Conservation (phyloP, 176 grass and related monocot species). For the Zoysia pacifica region DNA sequence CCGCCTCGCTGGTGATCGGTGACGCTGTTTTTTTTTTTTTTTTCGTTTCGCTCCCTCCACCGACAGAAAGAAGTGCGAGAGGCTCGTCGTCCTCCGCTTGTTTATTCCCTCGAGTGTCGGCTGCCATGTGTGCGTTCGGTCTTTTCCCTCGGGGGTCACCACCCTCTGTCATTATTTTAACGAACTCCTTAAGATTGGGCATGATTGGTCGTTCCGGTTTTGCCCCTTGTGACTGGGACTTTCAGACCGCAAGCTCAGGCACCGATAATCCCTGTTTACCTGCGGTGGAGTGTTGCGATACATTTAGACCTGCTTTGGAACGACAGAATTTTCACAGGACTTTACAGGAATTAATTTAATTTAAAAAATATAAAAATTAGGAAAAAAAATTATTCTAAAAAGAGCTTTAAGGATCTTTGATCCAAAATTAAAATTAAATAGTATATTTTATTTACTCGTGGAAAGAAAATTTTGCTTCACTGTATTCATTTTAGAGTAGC, state of each 20-base stretch:
- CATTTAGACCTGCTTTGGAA: no score
- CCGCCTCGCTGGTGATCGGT: constrained; percentile 27
- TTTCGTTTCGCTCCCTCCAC: not conserved
- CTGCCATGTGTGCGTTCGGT: constrained; percentile 23
- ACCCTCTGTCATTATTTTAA: constrained; percentile 32
- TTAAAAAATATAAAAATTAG: no score
- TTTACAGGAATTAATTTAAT: no score
- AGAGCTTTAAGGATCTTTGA: no score
- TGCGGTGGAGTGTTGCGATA: no score
- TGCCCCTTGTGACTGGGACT: constrained; percentile 29
- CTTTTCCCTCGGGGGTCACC: not conserved
- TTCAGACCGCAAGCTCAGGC: not conserved
- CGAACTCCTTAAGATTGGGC: not conserved
- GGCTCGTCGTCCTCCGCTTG: constrained; percentile 13
- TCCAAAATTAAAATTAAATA: no score
- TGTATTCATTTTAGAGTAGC: no score
- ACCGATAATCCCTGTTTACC: no score
- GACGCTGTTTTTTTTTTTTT: not conserved
- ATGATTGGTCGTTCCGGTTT: constrained; percentile 32
- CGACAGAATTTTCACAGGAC: no score
- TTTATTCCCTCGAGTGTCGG: constrained; percentile 38
- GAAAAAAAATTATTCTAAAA: no score
- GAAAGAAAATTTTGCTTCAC: no score
- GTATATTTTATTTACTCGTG: no score
- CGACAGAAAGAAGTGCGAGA: constrained; percentile 33